These are phyloP conservation scores for Rhododendron kiyosumense DNA, from an alignment of 148 eudicot species.

Conservation along the genomic window DNA sequence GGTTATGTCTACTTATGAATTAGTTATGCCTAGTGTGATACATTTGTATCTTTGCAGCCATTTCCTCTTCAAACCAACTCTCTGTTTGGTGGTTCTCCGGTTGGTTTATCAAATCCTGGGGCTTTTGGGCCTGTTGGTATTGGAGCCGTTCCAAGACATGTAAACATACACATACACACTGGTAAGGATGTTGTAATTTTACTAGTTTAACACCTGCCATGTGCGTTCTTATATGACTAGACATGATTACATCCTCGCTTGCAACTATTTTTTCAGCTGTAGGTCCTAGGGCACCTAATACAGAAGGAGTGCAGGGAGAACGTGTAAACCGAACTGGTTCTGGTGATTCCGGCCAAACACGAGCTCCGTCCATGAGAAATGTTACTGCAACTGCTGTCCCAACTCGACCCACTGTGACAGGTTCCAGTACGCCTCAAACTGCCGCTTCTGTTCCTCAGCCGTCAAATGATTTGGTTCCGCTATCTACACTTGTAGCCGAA, in stretches of 20 bases:
- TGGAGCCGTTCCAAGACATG: conserved; percentile 65
- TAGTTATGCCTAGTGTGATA: neutral
- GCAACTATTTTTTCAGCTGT: conserved; percentile 48
- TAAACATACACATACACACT: conserved; percentile 91
- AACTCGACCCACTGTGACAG: conserved; percentile 37
- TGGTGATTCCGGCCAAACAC: conserved; percentile 42
- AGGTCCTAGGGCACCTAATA: conserved; percentile 57
- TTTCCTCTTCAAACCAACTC: conserved; percentile 82
- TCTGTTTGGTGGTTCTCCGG: conserved; percentile 51
- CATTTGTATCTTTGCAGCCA: conserved; percentile 49
- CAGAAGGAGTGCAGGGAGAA: conserved; percentile 53
- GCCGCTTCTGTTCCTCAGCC: conserved; percentile 39
- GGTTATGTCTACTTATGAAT: neutral
- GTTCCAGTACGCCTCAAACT: conserved; percentile 38
- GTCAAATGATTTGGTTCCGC: conserved; percentile 32
- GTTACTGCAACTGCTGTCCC: conserved; percentile 50
- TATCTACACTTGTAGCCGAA: conserved; percentile 39
- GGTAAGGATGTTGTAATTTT: conserved; percentile 36
- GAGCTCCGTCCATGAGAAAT: conserved; percentile 40
- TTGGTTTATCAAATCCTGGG: conserved; percentile 38
- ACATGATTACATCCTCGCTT: conserved; percentile 19
- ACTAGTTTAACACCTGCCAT: neutral
- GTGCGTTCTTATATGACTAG: neutral
- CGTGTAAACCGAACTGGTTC: conserved; percentile 33
- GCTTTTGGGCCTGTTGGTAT: conserved; percentile 58